Percentiles rank a stretch among this genome's conserved stretches.
These are phyloP conservation scores for Alternaria sp. DNA, from an alignment of 2,329 filamentous ascomycete species.

Conservation along the genomic window DNA sequence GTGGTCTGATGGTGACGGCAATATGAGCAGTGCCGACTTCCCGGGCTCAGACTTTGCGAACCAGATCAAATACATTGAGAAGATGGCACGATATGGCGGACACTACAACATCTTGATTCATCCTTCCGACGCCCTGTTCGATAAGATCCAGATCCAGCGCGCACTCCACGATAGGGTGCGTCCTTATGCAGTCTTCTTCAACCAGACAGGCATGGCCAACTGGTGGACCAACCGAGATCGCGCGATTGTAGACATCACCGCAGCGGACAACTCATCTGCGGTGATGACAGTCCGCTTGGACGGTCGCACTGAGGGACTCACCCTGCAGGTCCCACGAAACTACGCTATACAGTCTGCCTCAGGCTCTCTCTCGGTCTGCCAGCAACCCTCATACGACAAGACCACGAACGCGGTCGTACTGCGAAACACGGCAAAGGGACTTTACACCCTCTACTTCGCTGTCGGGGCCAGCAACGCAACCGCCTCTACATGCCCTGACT, in stretches of 20 bases:
- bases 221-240: constrained; percentile 13
- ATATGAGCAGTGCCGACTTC: constrained; percentile 14
- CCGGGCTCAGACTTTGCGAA: constrained; percentile 13
- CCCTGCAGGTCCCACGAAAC: constrained; percentile 4
- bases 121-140: constrained; percentile 10
- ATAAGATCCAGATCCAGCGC: constrained; percentile 13
- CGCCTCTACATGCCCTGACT: constrained; percentile 10
- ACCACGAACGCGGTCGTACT: constrained; percentile 11
- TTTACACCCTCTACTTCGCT: constrained; percentile 2
- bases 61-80: constrained; percentile 5
- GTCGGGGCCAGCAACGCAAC: neutral
- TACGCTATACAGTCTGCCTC: constrained; percentile 6
- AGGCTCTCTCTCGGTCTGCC: constrained; percentile 8
- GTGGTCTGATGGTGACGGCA: constrained; percentile 12
- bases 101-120: constrained; percentile 18
- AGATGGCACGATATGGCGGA: constrained; percentile 11
- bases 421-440: constrained; percentile 7
- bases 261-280: neutral
- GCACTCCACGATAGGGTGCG: constrained; percentile 8
- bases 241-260: neutral
- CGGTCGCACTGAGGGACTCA: constrained; percentile 3
- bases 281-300: constrained; percentile 11
- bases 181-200: constrained; percentile 12
- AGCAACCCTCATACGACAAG: constrained; percentile 8
- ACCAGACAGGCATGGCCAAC: constrained; percentile 12